Conservation (phyloP, 805 yeast genomes). For the Torulaspora maleeae region DNA sequence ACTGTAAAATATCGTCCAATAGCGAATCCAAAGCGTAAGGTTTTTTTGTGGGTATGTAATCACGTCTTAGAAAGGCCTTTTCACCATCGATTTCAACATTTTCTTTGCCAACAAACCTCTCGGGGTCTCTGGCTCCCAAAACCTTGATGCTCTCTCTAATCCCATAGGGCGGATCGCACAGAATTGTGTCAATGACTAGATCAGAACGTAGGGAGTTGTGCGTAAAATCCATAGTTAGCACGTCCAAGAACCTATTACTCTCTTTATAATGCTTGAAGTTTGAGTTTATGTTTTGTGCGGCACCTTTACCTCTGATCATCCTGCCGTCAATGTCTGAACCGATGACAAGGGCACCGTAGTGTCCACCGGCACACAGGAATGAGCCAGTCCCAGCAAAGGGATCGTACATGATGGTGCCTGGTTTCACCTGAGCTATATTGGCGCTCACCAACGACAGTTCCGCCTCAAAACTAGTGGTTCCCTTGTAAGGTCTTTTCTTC, state of each 20-base stretch:
- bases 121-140: slow-evolving; percentile 74
- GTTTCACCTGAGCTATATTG: slow-evolving; percentile 71
- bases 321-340: slow-evolving; percentile 93
- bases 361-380: slow-evolving; percentile 80
- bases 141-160: slow-evolving; percentile 93
- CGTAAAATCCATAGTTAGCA: slow-evolving; percentile 89
- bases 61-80: slow-evolving; percentile 68
- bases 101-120: slow-evolving; percentile 68
- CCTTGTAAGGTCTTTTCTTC: slow-evolving; percentile 78
- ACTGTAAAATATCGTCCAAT: slow-evolving; percentile 70
- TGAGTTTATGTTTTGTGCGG: slow-evolving; percentile 40
- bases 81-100: slow-evolving; percentile 70
- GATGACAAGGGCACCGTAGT: slow-evolving; percentile 70
- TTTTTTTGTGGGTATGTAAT: slow-evolving; percentile 88
- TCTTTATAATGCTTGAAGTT: slow-evolving; percentile 77
- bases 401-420: slow-evolving; percentile 71
- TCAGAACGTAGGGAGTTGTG: slow-evolving; percentile 70
- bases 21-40: slow-evolving; percentile 77
- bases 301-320: slow-evolving; percentile 61
- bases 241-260: slow-evolving; percentile 57
- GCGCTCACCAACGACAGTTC: slow-evolving; percentile 84
- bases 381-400: slow-evolving; percentile 98
- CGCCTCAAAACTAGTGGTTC: slow-evolving; percentile 96
- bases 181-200: slow-evolving; percentile 67
- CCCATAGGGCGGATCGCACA: slow-evolving; percentile 98